These are phyloP conservation scores for Plectosphaerella sp. DNA, from an alignment of 2,329 filamentous ascomycete species.

Conservation along the genomic window DNA sequence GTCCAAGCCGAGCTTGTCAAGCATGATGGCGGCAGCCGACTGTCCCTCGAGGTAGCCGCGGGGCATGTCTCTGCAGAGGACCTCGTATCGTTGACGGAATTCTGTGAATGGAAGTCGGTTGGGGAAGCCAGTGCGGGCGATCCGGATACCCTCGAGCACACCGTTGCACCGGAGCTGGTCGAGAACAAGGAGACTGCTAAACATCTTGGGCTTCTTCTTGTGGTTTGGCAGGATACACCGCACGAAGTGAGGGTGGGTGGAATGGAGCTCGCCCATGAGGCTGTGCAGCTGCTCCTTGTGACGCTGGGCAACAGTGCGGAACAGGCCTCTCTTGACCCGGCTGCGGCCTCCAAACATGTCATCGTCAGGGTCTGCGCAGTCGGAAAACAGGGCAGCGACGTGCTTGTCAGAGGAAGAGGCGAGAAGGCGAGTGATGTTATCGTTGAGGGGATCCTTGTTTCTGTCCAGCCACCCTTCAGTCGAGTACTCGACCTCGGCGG, in stretches of 20 bases:
- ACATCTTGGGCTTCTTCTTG: slow-evolving; percentile 92
- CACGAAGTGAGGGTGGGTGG: slow-evolving; percentile 96
- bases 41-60: slow-evolving; percentile 91
- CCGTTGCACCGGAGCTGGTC: slow-evolving; percentile 98
- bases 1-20: slow-evolving; percentile 85
- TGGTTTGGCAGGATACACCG: slow-evolving; percentile 97
- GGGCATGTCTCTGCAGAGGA: slow-evolving; percentile 83
- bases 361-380: slow-evolving; percentile 81
- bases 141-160: slow-evolving; percentile 97
- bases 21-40: slow-evolving; percentile 75
- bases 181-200: slow-evolving; percentile 86
- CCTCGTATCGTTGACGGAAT: slow-evolving; percentile 93
- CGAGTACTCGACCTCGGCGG: slow-evolving; percentile 94
- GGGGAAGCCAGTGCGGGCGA: slow-evolving; percentile 93
- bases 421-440: slow-evolving; percentile 88
- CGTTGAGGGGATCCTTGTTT: slow-evolving; percentile 97
- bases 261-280: slow-evolving; percentile 89
- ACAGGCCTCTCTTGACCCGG: slow-evolving; percentile 93
- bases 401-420: slow-evolving; percentile 79
- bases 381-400: slow-evolving; percentile 77
- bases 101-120: slow-evolving; percentile 90
- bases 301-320: slow-evolving; percentile 91
- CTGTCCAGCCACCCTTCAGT: slow-evolving; percentile 96
- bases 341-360: slow-evolving; percentile 63
- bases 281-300: slow-evolving; percentile 99